These are phyloP conservation scores for Saposhnikovia divaricata DNA, from an alignment of 129 eudicot species.

Conservation along the genomic window DNA sequence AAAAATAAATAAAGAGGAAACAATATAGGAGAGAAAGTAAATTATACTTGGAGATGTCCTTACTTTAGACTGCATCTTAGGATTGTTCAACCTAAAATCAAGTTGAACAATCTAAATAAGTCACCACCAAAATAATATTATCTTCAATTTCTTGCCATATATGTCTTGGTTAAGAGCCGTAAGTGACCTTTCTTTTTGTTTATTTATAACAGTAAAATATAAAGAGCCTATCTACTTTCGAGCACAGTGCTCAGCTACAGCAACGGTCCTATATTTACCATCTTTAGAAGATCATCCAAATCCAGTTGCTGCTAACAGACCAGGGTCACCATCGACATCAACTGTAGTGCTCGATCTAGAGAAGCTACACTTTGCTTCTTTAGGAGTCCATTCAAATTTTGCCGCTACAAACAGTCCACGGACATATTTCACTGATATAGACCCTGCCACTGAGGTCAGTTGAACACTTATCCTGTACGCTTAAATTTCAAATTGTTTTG, in stretches of 20 bases:
- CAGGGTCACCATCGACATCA: conserved; percentile 52
- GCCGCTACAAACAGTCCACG: conserved; percentile 35
- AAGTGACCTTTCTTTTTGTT: background rate
- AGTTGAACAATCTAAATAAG: background rate
- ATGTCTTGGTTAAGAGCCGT: background rate
- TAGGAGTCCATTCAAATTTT: conserved; percentile 42
- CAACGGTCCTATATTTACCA: conserved; percentile 41
- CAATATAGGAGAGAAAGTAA: background rate
- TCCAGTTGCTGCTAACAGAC: conserved; percentile 40
- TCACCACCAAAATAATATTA: background rate
- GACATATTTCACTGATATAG: conserved; percentile 33
- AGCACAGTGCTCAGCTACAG: conserved; percentile 47
- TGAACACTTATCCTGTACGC: background rate
- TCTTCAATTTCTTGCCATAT: background rate
- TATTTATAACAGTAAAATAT: conserved; percentile 49
- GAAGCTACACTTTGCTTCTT: conserved; percentile 48
- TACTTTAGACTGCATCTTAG: background rate
- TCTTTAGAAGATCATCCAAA: conserved; percentile 56
- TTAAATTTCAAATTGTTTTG: background rate
- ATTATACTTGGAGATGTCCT: background rate
- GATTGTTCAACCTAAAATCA: background rate
- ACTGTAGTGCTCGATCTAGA: conserved; percentile 57
- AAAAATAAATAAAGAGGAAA: background rate
- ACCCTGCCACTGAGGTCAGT: conserved; percentile 49
- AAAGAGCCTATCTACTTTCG: conserved; percentile 44